Evolutionary conservation across 2,329 filamentous ascomycete species (phyloP), one percentile per base, ranked within the genome.

Genomic region (Paraphoma sp.): DNA sequence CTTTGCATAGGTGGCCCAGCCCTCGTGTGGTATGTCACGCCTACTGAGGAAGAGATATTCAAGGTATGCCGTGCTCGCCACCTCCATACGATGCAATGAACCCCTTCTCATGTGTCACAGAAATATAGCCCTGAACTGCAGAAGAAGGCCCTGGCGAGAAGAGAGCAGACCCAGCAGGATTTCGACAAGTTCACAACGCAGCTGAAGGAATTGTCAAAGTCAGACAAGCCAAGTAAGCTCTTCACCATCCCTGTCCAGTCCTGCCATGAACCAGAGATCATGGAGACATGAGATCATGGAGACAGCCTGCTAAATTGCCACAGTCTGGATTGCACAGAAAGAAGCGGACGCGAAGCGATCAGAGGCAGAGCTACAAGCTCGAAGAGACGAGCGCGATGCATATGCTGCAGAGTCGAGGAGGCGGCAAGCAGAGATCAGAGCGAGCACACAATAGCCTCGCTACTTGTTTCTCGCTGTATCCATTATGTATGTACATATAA

Each of bases 41-140:
- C 95, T 2, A 89, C 90, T 11, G 93, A 97, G 68, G 95, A 97
- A 78, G 93, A 98, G 80, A 84, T 99, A 42, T 93, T 96, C 82
- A 83, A 86, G 76, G 83, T 83, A 77, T 29, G 51, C 47, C 16
- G 42, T 42, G 18, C 51, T 54, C 41, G 55, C 63, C 66, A 65
- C 61, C 49, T 65, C 62, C 49, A 47, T 41, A 36, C 33, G 33
- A 12, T 45, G 47, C 45, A 43, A 38, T 43, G 50, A 51, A 23
- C 38, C 30, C 38, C 30, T 47, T 46, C 45, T 61, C 51, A 57
- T 33, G 23, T 44, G 30, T 40, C 43, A 36, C 63, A 92, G 81
- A 87, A 85, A 78, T 98, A 98, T 81, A 98, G 94, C 77, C 94
- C 94, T 0, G 95, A 98, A 33, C 85, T 99, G n/a, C 91, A 95